Base-by-base conservation (phyloP, 2,329 filamentous ascomycete species). In the Fusarium foetens region DNA sequence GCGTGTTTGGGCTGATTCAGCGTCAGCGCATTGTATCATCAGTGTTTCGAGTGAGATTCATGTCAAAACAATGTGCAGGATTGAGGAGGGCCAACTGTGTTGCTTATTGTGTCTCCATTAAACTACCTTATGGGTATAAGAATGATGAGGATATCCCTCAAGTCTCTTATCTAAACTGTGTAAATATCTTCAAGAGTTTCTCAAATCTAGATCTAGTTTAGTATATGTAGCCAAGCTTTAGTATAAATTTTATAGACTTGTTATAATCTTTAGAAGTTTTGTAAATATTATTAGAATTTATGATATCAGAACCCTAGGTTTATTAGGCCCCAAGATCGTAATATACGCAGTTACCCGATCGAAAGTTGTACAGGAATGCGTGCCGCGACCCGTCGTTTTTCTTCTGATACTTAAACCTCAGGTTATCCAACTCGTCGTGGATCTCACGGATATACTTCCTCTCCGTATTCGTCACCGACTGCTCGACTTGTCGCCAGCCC, bases 291-390 rank as follows among this genome's bases (percentile, higher is more conserved):
- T 51, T 10, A 25, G 13, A 52, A 8, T 38, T 39, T 27, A 38
- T 7, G 23, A 27, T 27, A n/a, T 27, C 23, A 27, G 14, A 17
- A 12, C 23, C 33, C 23, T 27, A 52, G 17, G 17, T 38, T 38
- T 38, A 38, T 38, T 38, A 38, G 33, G 49, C 49, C 23, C 84
- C 84, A 46, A 98, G 82, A 81, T 97, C 94, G 81, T 97, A 97
- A 79, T 95, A 94, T 55, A 97, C 87, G 79, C 93, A 95, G 65
- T 88, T 91, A 0, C 92, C 93, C 14, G 94, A 97, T 66, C 94
- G 87, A 76, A 97, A 97, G 77, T 97, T 97, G 82, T 97, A 97
- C 58, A 98, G 88, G 82, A 97, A 97, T 16, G 93, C 93, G 79
- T 95, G 93, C 51, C 89, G 87, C 29, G 88, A 87, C 13, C 86